phyloP scores from a whole-genome alignment of 202 grass and related monocot species.

The Panicum virgatum region DNA sequence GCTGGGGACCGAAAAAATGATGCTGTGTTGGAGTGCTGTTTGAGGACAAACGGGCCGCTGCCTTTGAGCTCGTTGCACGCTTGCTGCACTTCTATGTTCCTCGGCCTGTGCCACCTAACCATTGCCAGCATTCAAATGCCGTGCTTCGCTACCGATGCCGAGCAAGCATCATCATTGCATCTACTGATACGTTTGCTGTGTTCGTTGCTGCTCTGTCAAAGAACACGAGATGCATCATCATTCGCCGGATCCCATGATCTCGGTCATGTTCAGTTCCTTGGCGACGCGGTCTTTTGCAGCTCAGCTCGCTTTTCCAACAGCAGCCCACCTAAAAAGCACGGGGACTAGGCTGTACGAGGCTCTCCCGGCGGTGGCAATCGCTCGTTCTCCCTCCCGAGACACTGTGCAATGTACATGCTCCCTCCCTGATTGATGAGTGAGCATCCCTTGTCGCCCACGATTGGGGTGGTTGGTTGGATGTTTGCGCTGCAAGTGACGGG shows the following conservation, averaged over 20 bases:
- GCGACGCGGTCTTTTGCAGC: constrained; percentile 11
- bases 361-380: background rate
- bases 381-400: background rate
- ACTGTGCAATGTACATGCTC: background rate
- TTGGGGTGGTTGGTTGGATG: constrained; percentile 1
- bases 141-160: background rate
- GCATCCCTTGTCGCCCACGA: background rate
- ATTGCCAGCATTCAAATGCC: background rate
- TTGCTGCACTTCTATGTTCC: background rate
- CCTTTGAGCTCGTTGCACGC: background rate
- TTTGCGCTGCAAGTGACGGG: constrained; percentile 17
- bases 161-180: constrained; percentile 19
- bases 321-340: constrained; percentile 19
- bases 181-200: background rate
- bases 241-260: constrained; percentile 24
- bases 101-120: constrained; percentile 5
- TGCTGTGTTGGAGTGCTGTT: background rate
- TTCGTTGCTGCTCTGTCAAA: constrained; percentile 5
- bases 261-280: constrained; percentile 18
- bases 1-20: background rate
- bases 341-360: constrained; percentile 26
- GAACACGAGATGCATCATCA: constrained; percentile 27
- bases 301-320: constrained; percentile 34
- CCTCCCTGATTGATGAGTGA: background rate
- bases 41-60: background rate